Evolutionary conservation across 2,329 filamentous ascomycete species (phyloP), one percentile per base, ranked within the genome.

Genomic region (Emydomyces testavorans): DNA sequence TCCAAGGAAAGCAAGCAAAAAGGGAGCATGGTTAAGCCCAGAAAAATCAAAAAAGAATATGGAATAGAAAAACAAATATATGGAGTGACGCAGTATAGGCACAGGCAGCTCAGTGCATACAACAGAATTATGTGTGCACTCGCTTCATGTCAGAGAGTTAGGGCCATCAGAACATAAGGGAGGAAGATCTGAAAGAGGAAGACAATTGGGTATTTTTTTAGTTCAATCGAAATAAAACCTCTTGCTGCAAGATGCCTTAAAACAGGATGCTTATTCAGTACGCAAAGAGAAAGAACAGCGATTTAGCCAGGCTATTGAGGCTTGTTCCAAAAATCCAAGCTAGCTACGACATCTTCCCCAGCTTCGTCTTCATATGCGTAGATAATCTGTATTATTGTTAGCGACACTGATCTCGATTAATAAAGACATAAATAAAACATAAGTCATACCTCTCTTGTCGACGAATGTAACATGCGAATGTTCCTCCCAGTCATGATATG

Each of bases 401-500:
- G 58, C 32, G 18, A 29, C 2, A 20, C 15, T 31, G 31, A 21
- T 41, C 35, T 31, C 38, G 6, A 36, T 38, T 37, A 39, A 20
- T 31, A 29, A 16, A 26, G 32, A 23, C 4, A 34, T 18, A 28
- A 37, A 16, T 20, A 29, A 50, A 59, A 46, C 65, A n/a, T n/a
- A n/a, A n/a, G n/a, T n/a, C 78, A 70, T 71, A 94, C 92, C 82
- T 98, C 92, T 72, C 94, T 81, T 50, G 90, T 94, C 60, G 87
- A 94, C 64, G 88, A 90, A 70, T 98, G 92, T 57, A 98, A 74
- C 88, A 96, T 95, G 60, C 92, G 80, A 60, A 95, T 93, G 62
- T 94, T 95, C 75, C 87, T 93, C 61, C 89, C 88, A 50, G 89
- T 93, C 63, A 96, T 84, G 58, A 98, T 94, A 64, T 95, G 89